Base-by-base conservation (phyloP, 805 yeast genomes). In the Hanseniaspora clermontiae region DNA sequence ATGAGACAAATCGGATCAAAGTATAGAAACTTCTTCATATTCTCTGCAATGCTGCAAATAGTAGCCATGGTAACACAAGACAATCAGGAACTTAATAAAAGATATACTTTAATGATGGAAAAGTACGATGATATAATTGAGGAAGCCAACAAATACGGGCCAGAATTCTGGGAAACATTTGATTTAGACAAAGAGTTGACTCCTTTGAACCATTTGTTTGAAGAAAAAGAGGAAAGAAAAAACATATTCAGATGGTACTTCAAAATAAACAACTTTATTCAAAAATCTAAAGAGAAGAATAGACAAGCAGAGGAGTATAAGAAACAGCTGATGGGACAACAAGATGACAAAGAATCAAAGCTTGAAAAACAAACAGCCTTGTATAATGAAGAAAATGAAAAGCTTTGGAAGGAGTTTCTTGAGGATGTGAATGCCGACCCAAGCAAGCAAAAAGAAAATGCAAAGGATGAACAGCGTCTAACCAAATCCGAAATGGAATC, bases 1-100 rank as follows among this genome's bases (percentile, higher is more conserved):
- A 38, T 51, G 5, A 51, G 45, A 36, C 42, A 37, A 5, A 51
- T 51, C 1, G 42, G 49, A 43, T 32, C 29, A 15, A 51, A 51
- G 27, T 51, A 43, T 27, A 51, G 49, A 24, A 51, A 51, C 24
- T 51, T 76, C 2, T 69, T 78, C 6, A 61, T 76, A 12, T 73
- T 76, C 43, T 74, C 79, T 1, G 74, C 80, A 0, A 72, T 76
- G 61, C 67, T 78, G 9, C 71, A 75, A 59, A 73, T 75, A 62
- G 72, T 77, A 20, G 74, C 74, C 54, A 71, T 72, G 40, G 66
- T 70, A 34, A 72, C 75, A 53, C 70, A 74, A 40, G 68, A 68
- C 14, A 64, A 66, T 32, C 71, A 71, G 7, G 76, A 72, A 24
- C 60, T 77, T 61, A 74, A 71, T 27, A 64, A 70, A 42, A 64